Conservation (phyloP, 331 rosid genomes). For the Pyracantha coccinea region DNA sequence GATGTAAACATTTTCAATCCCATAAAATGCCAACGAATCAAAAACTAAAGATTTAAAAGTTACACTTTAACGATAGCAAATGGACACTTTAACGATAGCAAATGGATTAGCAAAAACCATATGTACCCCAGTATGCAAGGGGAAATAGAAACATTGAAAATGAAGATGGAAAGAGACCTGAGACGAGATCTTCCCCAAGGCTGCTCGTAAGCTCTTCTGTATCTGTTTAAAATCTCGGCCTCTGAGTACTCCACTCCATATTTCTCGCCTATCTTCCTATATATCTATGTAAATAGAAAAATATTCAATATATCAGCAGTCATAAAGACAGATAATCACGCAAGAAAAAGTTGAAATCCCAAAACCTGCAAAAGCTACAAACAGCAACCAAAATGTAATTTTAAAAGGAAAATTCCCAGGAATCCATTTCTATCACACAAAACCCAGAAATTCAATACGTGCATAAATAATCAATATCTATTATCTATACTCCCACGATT, state of each 20-base stretch:
- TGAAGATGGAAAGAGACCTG: constrained; percentile 33
- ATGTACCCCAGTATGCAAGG: neutral
- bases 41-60: neutral
- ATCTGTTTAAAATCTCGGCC: constrained; percentile 76
- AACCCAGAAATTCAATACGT: neutral
- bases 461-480: neutral
- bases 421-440: neutral
- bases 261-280: constrained; percentile 76
- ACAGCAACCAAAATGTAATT: neutral
- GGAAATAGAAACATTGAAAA: neutral
- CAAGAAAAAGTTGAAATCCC: neutral
- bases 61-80: neutral
- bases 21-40: neutral
- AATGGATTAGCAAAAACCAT: neutral
- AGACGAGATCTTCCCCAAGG: constrained; percentile 99
- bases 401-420: neutral
- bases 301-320: neutral
- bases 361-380: neutral
- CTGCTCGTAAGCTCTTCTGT: constrained; percentile 81
- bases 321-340: neutral
- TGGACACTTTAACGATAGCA: neutral
- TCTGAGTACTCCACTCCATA: constrained; percentile 89
- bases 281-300: constrained; percentile 41
- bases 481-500: neutral
- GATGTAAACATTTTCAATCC: neutral